These are phyloP conservation scores for Leishmania gerbilli DNA, from an alignment of 208 protist species.

Conservation along the genomic window DNA sequence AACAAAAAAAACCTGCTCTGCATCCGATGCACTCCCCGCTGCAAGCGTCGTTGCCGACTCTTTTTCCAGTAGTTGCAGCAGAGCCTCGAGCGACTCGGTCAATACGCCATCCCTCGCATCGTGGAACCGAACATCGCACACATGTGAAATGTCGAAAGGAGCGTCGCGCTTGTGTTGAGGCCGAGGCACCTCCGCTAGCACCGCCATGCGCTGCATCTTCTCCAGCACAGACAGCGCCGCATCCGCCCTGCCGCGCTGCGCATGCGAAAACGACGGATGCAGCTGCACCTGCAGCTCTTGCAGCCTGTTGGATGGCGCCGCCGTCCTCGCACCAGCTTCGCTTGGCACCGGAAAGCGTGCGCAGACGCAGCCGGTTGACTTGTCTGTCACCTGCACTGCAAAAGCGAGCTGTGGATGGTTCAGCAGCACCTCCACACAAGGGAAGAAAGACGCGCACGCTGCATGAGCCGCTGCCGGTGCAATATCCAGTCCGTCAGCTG, in stretches of 20 bases:
- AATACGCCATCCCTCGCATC: background rate
- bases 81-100: background rate
- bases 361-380: no score
- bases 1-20: background rate
- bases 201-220: background rate
- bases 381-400: conserved; percentile 34
- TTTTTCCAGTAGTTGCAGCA: background rate
- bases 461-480: background rate
- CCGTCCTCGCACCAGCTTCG: background rate
- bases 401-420: conserved; percentile 62
- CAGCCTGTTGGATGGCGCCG: background rate
- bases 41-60: background rate
- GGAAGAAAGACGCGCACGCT: conserved; percentile 20
- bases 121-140: conserved; percentile 2
- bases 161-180: background rate
- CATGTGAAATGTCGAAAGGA: background rate
- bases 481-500: background rate
- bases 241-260: conserved; percentile 33
- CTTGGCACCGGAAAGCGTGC: background rate
- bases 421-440: conserved; percentile 40
- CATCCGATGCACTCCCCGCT: background rate
- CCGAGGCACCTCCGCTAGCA: background rate
- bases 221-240: background rate
- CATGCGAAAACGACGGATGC: conserved; percentile 41
- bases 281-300: conserved; percentile 25